Evolutionary conservation across 169 alveolate species (phyloP), one percentile per base, ranked within the genome.

Genomic region (Miamiensis avidus): DNA sequence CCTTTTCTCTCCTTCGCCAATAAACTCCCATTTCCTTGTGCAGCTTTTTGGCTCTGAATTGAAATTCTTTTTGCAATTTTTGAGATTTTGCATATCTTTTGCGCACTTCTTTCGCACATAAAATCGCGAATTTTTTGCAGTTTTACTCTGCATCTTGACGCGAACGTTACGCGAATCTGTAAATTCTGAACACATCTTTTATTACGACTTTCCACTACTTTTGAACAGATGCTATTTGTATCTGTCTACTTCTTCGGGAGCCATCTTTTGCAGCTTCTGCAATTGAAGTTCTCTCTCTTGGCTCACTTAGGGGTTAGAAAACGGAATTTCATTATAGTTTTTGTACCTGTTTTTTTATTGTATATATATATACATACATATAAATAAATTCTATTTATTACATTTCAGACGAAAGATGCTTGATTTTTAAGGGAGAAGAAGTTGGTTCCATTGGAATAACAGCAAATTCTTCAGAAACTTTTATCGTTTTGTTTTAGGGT

Each of bases 1-100:
- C 98, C 78, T 93, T 96, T 86, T 95, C 98, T 82, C 95, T 91
- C 85, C 90, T 92, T 90, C 91, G 94, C 97, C 97, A 96, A 88
- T 89, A 94, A 29, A 87, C 84, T n/a, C 86, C 74, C 94, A 95
- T 92, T 87, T 96, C 98, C 88, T 93, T 94, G 32, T 91, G 92
- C 74, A 96, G 88, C 81, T 92, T 93, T 87, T 91, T 96, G 0
- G 97, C 96, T 85, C 97, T 88, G 0, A 91, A 74, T 28, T 81
- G 76, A 34, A 86, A 83, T 34, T 96, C 98, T 91, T 93, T 94
- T 72, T 90, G 91, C 0, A 89, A 91, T 88, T 95, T 93, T n/a
- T 91, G 88, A 64, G 94, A 86, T 88, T 92, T 94, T 74, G 83
- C 84, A 25, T 94, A 94, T 89, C 92, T 94, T 92, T 93, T 95